A percentile compares a stretch with the other conserved stretches of the same genome.
Conservation (phyloP, 306 rosid genomes). For the Prosopis cineraria region DNA sequence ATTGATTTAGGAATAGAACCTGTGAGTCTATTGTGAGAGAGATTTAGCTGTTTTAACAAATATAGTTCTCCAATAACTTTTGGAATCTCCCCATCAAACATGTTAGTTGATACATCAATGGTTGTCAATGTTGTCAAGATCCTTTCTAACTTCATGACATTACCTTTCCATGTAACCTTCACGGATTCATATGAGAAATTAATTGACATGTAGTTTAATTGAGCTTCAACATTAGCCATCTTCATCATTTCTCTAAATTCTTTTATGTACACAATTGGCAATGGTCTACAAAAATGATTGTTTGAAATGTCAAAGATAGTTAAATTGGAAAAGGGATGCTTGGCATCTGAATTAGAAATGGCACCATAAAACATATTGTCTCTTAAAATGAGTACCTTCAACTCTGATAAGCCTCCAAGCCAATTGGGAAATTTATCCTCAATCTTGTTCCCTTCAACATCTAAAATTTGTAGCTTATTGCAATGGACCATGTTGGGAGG, state of each 20-base stretch:
- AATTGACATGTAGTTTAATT: not conserved
- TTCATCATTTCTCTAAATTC: not conserved
- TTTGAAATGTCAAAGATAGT: slow-evolving; percentile 38
- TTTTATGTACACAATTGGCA: not conserved
- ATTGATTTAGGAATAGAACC: not conserved
- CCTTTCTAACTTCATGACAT: not conserved
- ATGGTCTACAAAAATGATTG: not conserved
- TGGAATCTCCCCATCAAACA: slow-evolving; percentile 1
- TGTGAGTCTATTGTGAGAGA: not conserved
- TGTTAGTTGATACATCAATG: slow-evolving; percentile 15
- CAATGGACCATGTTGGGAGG: slow-evolving; percentile 44
- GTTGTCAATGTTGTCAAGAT: not conserved
- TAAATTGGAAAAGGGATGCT: slow-evolving; percentile 24
- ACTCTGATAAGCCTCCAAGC: not conserved
- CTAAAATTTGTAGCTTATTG: slow-evolving; percentile 20
- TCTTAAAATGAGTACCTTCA: slow-evolving; percentile 10
- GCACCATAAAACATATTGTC: slow-evolving; percentile 44
- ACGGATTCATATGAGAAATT: not conserved
- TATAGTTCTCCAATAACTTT: not conserved
- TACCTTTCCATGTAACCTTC: slow-evolving; percentile 17
- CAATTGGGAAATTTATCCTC: slow-evolving; percentile 9
- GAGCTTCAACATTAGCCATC: not conserved
- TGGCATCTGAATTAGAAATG: slow-evolving; percentile 7
- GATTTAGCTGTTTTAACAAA: not conserved
- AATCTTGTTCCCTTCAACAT: slow-evolving; percentile 46